Percentiles rank a stretch among this genome's conserved stretches.
Evolutionary conservation across 768 basidiomycete species (phyloP).

Genomic region (Trametes villosa): DNA sequence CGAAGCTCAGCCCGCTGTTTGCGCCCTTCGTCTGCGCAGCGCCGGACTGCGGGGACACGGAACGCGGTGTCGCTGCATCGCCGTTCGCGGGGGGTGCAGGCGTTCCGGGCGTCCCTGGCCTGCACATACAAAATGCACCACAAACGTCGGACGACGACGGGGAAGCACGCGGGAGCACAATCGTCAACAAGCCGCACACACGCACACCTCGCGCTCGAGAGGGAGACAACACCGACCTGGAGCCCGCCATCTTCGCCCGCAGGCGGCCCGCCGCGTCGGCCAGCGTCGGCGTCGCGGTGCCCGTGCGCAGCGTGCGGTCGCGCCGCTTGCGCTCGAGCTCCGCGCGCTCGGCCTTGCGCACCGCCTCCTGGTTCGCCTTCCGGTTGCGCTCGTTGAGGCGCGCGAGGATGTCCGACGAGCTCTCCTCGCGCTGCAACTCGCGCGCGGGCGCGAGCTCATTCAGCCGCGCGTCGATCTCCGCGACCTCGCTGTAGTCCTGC

Average conservation of each 20-base stretch:
- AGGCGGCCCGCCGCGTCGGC: constrained; percentile 69
- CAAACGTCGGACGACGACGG: constrained; percentile 20
- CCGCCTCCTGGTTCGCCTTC: constrained; percentile 78
- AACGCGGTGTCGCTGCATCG: constrained; percentile 32
- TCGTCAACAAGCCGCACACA: constrained; percentile 25
- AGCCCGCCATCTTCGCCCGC: constrained; percentile 60
- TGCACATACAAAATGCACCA: constrained; percentile 24
- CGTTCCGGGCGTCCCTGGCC: constrained; percentile 44
- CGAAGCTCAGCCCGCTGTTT: constrained; percentile 50
- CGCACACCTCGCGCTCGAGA: constrained; percentile 12
- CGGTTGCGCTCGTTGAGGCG: constrained; percentile 91
- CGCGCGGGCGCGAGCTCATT: constrained; percentile 28
- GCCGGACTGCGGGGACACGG: constrained; percentile 36
- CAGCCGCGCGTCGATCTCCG: constrained; percentile 63
- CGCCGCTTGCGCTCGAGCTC: constrained; percentile 72
- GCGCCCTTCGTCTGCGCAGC: constrained; percentile 25
- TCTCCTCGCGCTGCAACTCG: constrained; percentile 23
- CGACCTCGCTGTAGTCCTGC: constrained; percentile 67
- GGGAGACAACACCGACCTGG: constrained; percentile 56
- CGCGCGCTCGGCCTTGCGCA: constrained; percentile 73
- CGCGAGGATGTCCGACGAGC: constrained; percentile 60
- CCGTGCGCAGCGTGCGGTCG: constrained; percentile 61
- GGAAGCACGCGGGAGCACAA: not conserved
- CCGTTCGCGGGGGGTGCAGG: constrained; percentile 39
- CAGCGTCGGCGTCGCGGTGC: constrained; percentile 40